Base-by-base conservation (phyloP, 2,329 filamentous ascomycete genomes). In the Zymoseptoria tritici region DNA sequence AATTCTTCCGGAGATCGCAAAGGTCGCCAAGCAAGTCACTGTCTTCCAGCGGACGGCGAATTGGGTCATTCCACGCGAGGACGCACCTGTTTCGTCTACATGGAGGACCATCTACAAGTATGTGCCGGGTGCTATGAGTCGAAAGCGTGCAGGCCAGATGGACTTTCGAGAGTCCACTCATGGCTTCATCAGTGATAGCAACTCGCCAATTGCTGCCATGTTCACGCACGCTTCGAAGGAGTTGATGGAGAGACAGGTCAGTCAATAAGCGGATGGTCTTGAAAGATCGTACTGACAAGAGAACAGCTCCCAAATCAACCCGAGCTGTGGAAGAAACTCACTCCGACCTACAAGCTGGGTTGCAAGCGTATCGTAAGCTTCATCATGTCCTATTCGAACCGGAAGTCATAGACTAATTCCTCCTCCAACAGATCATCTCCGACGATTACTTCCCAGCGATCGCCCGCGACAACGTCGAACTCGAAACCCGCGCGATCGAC, bases 21-120 rank as follows among this genome's bases (percentile, higher is more conserved):
- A 80, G 51, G 73, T 77, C 2, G 79, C 78, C 9, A 74, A 77
- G 2, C 73, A 77, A 11, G 69, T 85, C 16, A 80, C 78, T 0
- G 72, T 85, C 13, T 85, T 81, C 68, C 83, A 85, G 66, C 75
- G 83, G 16, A 81, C 81, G 0, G 81, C 83, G 0, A 85, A 85
- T 64, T 85, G 82, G 82, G 70, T 85, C 5, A 76, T 83, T 2
- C 82, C 83, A 3, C 79, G 83, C 16, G 61, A 72, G 2, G 83
- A 85, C 59, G 72, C 69, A 1, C 71, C 76, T 0, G 76, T 85
- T 2, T 75, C 79, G 2, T 57, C 74, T 0, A 60, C 78, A 50
- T 72, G 75, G 63, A 73, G 77, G 24, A 70, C 71, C 13, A 54
- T 83, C 2, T 77, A 80, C 59, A 76, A 73, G 57, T 83, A 82